Evolutionary conservation across 2,329 filamentous ascomycete species (phyloP).

Genomic region (Madurella fahalii): DNA sequence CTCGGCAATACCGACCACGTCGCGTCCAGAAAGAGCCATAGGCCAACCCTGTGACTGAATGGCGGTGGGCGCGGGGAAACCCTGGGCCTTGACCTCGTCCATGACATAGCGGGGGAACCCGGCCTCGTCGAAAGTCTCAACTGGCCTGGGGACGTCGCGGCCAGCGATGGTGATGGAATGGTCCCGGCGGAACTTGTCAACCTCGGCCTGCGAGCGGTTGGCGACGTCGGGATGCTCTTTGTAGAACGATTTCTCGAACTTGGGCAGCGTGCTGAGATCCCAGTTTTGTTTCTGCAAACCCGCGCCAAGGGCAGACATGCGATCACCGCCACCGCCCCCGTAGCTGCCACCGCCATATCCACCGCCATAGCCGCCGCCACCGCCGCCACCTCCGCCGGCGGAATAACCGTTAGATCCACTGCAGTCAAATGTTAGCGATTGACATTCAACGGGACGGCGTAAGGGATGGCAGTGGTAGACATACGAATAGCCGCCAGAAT

Average conservation of each 20-base stretch:
- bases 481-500: conserved; percentile 25
- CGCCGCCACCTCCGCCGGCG: conserved; percentile 37
- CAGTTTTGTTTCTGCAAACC: conserved; percentile 84
- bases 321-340: conserved; percentile 73
- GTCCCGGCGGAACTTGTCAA: conserved; percentile 82
- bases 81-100: conserved; percentile 97
- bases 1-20: conserved; percentile 98
- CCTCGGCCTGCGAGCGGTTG: conserved; percentile 69
- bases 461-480: conserved; percentile 3
- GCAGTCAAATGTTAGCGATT: conserved; percentile 15
- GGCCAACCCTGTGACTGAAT: conserved; percentile 99
- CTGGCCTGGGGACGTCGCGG: conserved; percentile 79
- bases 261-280: conserved; percentile 77
- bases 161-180: conserved; percentile 83
- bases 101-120: conserved; percentile 96
- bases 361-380: conserved; percentile 41
- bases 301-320: conserved; percentile 87
- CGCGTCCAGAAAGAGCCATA: conserved; percentile 95
- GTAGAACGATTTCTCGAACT: conserved; percentile 99
- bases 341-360: conserved; percentile 36
- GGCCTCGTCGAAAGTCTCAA: conserved; percentile 96
- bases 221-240: conserved; percentile 84
- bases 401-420: conserved; percentile 38
- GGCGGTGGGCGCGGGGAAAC: conserved; percentile 86
- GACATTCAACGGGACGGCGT: background rate